These are phyloP conservation scores for Globisporangium irregulare DNA, from an alignment of 352 stramenopile genomes.

Conservation along the genomic window DNA sequence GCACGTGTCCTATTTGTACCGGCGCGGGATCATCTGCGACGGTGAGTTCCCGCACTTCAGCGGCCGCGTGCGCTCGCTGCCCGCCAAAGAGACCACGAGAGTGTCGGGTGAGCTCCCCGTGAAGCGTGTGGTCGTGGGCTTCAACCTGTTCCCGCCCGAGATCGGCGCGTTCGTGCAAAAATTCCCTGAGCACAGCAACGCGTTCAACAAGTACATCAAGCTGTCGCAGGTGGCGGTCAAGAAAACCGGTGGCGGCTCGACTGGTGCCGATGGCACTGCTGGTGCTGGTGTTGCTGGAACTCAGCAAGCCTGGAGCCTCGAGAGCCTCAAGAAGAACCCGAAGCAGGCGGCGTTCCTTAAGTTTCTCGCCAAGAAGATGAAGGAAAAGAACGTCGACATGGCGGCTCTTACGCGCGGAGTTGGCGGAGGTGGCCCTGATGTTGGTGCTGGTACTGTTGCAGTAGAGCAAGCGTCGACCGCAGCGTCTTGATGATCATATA, in stretches of 20 bases:
- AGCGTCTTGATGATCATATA: background rate
- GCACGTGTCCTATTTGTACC: conserved; percentile 45
- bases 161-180: conserved; percentile 57
- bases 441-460: background rate
- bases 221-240: conserved; percentile 58
- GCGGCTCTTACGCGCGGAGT: background rate
- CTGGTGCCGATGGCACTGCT: conserved; percentile 11
- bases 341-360: conserved; percentile 70
- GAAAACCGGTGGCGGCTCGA: conserved; percentile 24
- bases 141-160: conserved; percentile 70
- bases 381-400: conserved; percentile 32
- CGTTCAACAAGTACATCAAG: conserved; percentile 77
- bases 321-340: conserved; percentile 48
- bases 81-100: conserved; percentile 1
- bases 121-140: conserved; percentile 72
- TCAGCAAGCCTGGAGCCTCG: conserved; percentile 41
- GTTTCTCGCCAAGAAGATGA: conserved; percentile 52
- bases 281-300: background rate
- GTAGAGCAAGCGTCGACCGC: background rate
- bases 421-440: background rate
- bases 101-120: conserved; percentile 15
- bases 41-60: conserved; percentile 73
- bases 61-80: conserved; percentile 45
- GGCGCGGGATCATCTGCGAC: conserved; percentile 63
- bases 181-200: conserved; percentile 63